These are phyloP conservation scores for Trifolium subterraneum DNA, from an alignment of 306 rosid species.

Conservation along the genomic window DNA sequence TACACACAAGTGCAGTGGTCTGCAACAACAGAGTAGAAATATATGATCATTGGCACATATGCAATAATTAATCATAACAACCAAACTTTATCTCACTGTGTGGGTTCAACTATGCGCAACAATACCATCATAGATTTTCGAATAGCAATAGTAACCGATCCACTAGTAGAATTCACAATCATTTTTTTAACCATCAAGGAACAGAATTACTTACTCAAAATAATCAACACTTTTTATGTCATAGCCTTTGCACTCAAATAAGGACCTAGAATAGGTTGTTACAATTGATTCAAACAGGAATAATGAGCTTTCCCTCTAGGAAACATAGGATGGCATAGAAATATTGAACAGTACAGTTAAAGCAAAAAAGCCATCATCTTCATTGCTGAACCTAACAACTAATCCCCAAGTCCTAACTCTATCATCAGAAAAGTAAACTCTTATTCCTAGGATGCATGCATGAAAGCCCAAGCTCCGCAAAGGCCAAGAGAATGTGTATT, in stretches of 20 bases:
- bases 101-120: conserved; percentile 17
- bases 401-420: not conserved
- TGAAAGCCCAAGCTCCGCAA: not conserved
- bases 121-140: conserved; percentile 3
- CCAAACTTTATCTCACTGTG: conserved; percentile 26
- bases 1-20: conserved; percentile 97
- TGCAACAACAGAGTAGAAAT: conserved; percentile 51
- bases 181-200: conserved; percentile 9
- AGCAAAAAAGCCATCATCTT: conserved; percentile 22
- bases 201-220: not conserved
- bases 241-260: conserved; percentile 24
- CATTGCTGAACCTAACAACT: conserved; percentile 1
- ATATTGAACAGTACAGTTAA: not conserved
- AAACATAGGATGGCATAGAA: not conserved
- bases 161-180: not conserved
- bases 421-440: conserved; percentile 14
- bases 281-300: conserved; percentile 16
- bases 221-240: not conserved
- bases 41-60: conserved; percentile 33
- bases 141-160: conserved; percentile 7
- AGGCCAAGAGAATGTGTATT: not conserved
- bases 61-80: conserved; percentile 23
- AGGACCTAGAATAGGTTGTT: conserved; percentile 25
- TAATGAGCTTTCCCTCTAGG: not conserved
- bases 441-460: not conserved